These are phyloP conservation scores for Starmera dryadoides DNA, from an alignment of 805 yeast species.

Conservation along the genomic window DNA sequence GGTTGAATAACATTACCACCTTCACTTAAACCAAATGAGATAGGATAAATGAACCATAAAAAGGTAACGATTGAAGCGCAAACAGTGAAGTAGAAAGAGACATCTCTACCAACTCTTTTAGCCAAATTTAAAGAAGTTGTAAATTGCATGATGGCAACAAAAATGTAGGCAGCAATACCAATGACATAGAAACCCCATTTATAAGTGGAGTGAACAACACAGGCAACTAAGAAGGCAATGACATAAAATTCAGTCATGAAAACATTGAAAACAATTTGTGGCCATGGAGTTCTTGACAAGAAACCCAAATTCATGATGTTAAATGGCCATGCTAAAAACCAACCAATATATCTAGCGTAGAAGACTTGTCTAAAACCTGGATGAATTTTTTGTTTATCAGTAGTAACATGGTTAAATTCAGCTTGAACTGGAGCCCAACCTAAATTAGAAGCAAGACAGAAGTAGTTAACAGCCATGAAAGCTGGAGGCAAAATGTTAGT, in stretches of 20 bases:
- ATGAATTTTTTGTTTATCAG: conserved; percentile 17
- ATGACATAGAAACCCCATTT: conserved; percentile 40
- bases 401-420: conserved; percentile 42
- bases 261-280: conserved; percentile 21
- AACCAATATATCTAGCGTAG: conserved; percentile 49
- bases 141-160: conserved; percentile 15
- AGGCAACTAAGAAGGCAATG: conserved; percentile 37
- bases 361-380: conserved; percentile 46
- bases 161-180: conserved; percentile 20
- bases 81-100: conserved; percentile 18
- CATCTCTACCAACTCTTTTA: conserved; percentile 14
- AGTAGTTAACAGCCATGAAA: conserved; percentile 41
- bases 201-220: conserved; percentile 35
- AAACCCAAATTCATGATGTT: conserved; percentile 30
- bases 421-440: conserved; percentile 45
- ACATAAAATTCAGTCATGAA: conserved; percentile 33
- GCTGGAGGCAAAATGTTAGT: conserved; percentile 37
- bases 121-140: conserved; percentile 20
- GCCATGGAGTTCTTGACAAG: conserved; percentile 18
- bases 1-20: conserved; percentile 58
- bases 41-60: conserved; percentile 43
- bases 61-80: conserved; percentile 22
- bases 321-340: conserved; percentile 45
- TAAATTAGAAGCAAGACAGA: conserved; percentile 52
- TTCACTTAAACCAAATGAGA: conserved; percentile 48